Evolutionary conservation across 352 stramenopile genomes (phyloP).

Genomic region (Phytophthora ohioensis): DNA sequence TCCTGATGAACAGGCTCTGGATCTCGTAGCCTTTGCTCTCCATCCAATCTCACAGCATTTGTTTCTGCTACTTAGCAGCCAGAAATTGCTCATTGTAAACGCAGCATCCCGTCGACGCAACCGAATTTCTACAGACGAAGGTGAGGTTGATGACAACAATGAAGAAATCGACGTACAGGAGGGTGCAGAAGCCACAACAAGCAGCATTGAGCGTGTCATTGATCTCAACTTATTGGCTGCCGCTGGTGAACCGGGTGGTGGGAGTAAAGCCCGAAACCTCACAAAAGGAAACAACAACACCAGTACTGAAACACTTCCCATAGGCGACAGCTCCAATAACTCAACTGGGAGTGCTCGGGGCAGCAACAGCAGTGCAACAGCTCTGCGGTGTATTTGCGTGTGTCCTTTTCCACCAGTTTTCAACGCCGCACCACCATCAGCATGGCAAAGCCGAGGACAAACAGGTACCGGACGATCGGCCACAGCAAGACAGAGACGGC

Average conservation of each 20-base stretch:
- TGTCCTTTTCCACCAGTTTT: constrained; percentile 74
- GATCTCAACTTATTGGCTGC: constrained; percentile 35
- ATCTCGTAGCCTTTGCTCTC: constrained; percentile 71
- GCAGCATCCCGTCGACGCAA: constrained; percentile 23
- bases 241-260: background rate
- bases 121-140: constrained; percentile 4
- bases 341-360: constrained; percentile 2
- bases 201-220: constrained; percentile 45
- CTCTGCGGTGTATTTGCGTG: constrained; percentile 48
- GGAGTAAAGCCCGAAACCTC: constrained; percentile 3
- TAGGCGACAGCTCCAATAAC: constrained; percentile 1
- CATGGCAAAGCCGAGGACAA: constrained; percentile 45
- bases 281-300: constrained; percentile 3
- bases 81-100: constrained; percentile 64
- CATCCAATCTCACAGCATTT: constrained; percentile 57
- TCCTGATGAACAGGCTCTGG: constrained; percentile 64
- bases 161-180: constrained; percentile 19
- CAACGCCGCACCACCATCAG: constrained; percentile 27
- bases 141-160: background rate
- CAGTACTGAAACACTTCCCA: constrained; percentile 2
- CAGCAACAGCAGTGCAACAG: background rate
- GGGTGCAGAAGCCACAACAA: constrained; percentile 23
- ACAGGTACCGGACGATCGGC: constrained; percentile 27
- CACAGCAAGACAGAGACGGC: constrained; percentile 24
- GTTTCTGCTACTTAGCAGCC: constrained; percentile 66